These are phyloP conservation scores for Podaxis sp. DNA, from an alignment of 768 basidiomycete genomes.

Conservation along the genomic window DNA sequence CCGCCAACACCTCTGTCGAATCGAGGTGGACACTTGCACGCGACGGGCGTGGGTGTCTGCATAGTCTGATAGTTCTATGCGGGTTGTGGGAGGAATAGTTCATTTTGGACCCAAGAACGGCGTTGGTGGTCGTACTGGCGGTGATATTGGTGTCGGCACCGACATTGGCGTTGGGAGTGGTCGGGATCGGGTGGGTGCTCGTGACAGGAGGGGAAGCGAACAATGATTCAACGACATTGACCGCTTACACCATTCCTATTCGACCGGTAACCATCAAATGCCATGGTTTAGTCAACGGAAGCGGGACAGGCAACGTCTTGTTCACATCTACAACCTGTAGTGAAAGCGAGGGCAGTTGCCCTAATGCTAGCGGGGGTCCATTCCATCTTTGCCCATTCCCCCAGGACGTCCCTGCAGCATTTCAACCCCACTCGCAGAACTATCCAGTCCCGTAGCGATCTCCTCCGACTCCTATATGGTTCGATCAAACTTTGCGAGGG, in stretches of 20 bases:
- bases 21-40: constrained; percentile 27
- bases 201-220: constrained; percentile 1
- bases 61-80: constrained; percentile 32
- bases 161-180: neutral
- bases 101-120: neutral
- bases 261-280: neutral
- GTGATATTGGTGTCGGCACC: neutral
- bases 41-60: constrained; percentile 48
- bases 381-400: constrained; percentile 29
- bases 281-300: constrained; percentile 5
- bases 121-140: neutral
- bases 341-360: neutral
- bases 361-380: neutral
- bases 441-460: constrained; percentile 48
- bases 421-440: neutral
- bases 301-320: constrained; percentile 60
- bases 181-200: neutral
- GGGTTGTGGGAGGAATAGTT: constrained; percentile 2
- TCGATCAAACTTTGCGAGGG: constrained; percentile 35
- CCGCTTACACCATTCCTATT: neutral
- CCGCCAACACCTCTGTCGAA: constrained; percentile 18
- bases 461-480: constrained; percentile 66
- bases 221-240: neutral
- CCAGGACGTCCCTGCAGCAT: neutral
- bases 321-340: constrained; percentile 33